Evolutionary conservation across 2,329 filamentous ascomycete species (phyloP), one percentile per base, ranked within the genome.

Genomic region (Botrytis cinerea): DNA sequence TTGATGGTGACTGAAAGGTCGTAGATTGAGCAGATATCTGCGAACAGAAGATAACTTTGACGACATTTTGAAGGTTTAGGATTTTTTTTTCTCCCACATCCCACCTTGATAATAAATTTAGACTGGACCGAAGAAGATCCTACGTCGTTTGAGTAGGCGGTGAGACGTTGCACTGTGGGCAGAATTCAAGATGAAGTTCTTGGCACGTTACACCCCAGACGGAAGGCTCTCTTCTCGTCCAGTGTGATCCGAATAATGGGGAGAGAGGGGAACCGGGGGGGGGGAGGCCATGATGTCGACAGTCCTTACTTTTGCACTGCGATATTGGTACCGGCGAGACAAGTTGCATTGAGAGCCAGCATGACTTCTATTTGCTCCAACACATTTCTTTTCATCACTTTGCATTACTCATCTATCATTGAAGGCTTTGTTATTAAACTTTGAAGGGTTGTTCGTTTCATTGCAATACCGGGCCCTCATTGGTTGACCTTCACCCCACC

Each of bases 61-160:
- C 38, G 48, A 72, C 70, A 72, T 72, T 68, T 60, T 72, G 62
- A 72, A 67, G 64, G 70, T 68, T 72, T 72, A 62, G 64, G 70
- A n/a, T 46, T 59, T 67, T 72, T 71, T 72, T 72, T 66, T 57
- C 28, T 28, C 20, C 6, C 20, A 28, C 48, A 72, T 72, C 70
- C 70, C 70, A 68, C 62, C 48, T 60, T 38, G 60, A 72, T 48
- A 40, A n/a, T 38, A 22, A 54, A 40, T 38, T 51, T n/a, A 22
- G 64, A 54, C 64, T 48, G 62, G 61, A 32, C 43, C 62, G n/a
- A 28, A 43, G 25, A 22, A 54, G 32, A 32, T 12, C 32, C n/a
- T 32, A 4, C 14, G 25, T 57, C 35, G 25, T 28, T 68, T 68
- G 4, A 38, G 64, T 4, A 54, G 64, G 64, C 64, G 64, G 64